Conservation (phyloP, 1,284 basidiomycete genomes). For the Naganishia liquefaciens region DNA sequence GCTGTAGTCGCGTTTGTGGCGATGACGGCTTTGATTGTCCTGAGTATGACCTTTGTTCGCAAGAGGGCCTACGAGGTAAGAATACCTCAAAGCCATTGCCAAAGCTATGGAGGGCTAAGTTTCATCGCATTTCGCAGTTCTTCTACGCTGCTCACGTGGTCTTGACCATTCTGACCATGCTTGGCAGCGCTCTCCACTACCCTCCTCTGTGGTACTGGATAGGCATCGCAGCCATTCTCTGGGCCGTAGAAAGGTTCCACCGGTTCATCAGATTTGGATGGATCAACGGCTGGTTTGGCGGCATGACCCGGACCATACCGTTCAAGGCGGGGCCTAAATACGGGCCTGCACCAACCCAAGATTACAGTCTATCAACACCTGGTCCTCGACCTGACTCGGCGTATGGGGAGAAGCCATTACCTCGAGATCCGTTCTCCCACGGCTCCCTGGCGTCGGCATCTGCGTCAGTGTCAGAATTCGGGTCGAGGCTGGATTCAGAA, state of each 20-base stretch:
- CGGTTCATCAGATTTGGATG: slow-evolving; percentile 65
- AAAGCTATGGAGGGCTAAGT: background rate
- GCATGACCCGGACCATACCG: slow-evolving; percentile 33
- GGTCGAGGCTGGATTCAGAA: slow-evolving; percentile 20
- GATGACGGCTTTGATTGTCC: slow-evolving; percentile 66
- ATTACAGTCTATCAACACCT: slow-evolving; percentile 7
- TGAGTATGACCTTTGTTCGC: slow-evolving; percentile 67
- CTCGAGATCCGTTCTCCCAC: slow-evolving; percentile 19
- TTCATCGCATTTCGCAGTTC: slow-evolving; percentile 39
- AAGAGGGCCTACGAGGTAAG: slow-evolving; percentile 66
- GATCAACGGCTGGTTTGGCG: slow-evolving; percentile 61
- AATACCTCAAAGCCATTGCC: slow-evolving; percentile 28
- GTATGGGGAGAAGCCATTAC: slow-evolving; percentile 9
- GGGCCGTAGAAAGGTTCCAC: slow-evolving; percentile 67
- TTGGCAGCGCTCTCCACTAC: slow-evolving; percentile 68
- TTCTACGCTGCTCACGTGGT: slow-evolving; percentile 75
- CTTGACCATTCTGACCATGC: slow-evolving; percentile 65
- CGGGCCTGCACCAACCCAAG: slow-evolving; percentile 20
- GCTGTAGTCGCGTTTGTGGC: slow-evolving; percentile 72
- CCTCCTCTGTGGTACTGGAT: slow-evolving; percentile 64
- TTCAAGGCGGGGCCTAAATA: slow-evolving; percentile 30
- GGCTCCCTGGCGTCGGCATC: slow-evolving; percentile 18
- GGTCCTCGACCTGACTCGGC: slow-evolving; percentile 6
- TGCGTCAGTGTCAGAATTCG: slow-evolving; percentile 15
- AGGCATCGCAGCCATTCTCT: slow-evolving; percentile 65